Evolutionary conservation across 2,329 filamentous ascomycete species (phyloP), one percentile per base, ranked within the genome.

Genomic region (Geosmithia putterillii): DNA sequence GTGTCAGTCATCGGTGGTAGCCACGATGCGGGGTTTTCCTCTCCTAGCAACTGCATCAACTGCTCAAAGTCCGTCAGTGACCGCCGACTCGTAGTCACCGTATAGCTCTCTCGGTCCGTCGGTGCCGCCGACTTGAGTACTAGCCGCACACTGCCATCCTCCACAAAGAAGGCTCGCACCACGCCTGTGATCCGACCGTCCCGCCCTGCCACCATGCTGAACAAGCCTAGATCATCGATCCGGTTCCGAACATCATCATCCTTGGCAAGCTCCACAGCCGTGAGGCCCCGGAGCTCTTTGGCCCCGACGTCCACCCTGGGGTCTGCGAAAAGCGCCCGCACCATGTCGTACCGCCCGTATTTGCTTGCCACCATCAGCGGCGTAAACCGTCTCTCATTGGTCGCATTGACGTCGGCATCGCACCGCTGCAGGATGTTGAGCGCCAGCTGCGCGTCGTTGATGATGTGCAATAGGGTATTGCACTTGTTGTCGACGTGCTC

Each of bases 341-440:
- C 90, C 70, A 95, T 86, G 53, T 96, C 92, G 43, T 94, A 83
- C 48, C 92, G 79, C 28, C 92, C 92, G 57, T 96, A 98, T 60
- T 98, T 98, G 73, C 90, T 96, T 7, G 90, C 90, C 48, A 98
- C 84, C 92, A 98, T 98, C 45, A 98, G 70, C 2, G 92, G 82
- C 0, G 94, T 98, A 57, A 98, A 96, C 40, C 79, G 83, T 64
- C 87, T 95, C 53, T 96, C 89, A 56, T 98, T 98, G 8, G 82
- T 84, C 8, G 90, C 89, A 62, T 98, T 98, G 44, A 90, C 86
- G 56, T 98, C 88, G n/a, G 88, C 83, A 52, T 98, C 92, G 62
- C 89, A 94, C 46, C 82, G 76, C 44, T 84, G 75, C 32, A 98
- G 68, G 36, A 96, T 83, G 46, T 77, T 76, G 43, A 80, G 57